A percentile compares a stretch with the other conserved stretches of the same genome.
Evolutionary conservation across 108 stramenopile genomes (phyloP).

Genomic region (Pseudonitzschia multistriata): DNA sequence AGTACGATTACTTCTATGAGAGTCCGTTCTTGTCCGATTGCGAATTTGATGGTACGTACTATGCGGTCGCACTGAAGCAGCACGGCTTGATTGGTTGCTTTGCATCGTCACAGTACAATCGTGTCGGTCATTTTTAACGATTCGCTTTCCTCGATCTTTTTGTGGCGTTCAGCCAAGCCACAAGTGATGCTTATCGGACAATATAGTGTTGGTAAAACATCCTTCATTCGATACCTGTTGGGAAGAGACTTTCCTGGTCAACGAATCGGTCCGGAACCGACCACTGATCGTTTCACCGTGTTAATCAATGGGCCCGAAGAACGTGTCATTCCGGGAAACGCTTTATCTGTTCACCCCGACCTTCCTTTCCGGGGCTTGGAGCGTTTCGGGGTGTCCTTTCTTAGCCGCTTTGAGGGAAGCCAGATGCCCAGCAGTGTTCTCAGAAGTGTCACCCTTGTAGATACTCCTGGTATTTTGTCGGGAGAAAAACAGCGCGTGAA

Average conservation of each 20-base stretch:
- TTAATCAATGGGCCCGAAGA: conserved; percentile 96
- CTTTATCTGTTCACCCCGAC: conserved; percentile 94
- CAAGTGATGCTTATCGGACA: conserved; percentile 96
- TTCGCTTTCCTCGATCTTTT: neutral
- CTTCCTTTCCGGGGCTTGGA: conserved; percentile 94
- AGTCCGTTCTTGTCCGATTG: conserved; percentile 78
- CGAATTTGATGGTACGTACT: conserved; percentile 78
- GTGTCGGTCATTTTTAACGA: neutral
- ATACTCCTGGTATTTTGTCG: conserved; percentile 97
- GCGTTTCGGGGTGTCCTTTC: conserved; percentile 93
- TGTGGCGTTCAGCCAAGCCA: conserved; percentile 76
- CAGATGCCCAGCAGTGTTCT: conserved; percentile 84
- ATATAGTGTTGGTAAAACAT: conserved; percentile 96
- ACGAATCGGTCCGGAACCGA: conserved; percentile 98
- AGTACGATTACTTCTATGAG: conserved; percentile 85
- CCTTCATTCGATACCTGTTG: conserved; percentile 72
- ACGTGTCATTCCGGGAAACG: conserved; percentile 96
- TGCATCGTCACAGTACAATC: neutral
- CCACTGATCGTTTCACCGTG: conserved; percentile 96
- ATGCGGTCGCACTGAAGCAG: neutral
- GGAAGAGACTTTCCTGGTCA: conserved; percentile 89
- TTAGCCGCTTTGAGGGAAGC: conserved; percentile 94
- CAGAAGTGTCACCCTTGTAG: conserved; percentile 90
- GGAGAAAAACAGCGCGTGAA: conserved; percentile 96
- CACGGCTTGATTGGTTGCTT: neutral